A percentile compares a stretch with the other conserved stretches of the same genome.
Conservation (phyloP, 352 stramenopile genomes). For the Pelagophyceae sp. region DNA sequence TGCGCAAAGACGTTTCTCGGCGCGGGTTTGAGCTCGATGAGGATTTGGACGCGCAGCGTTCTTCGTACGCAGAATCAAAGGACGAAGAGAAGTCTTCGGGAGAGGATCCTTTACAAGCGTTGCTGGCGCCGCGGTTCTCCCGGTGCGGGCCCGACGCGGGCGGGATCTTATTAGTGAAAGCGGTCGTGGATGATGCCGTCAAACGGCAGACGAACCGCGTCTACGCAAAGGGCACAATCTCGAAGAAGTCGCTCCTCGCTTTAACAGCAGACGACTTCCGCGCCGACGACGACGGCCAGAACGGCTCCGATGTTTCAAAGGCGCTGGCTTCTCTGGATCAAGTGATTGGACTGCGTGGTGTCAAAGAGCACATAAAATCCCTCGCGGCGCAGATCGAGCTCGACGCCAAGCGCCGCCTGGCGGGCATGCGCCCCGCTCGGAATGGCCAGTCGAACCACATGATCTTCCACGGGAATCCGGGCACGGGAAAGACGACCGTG, state of each 20-base stretch:
- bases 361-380: neutral
- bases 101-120: neutral
- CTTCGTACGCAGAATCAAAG: too few species aligned
- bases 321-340: neutral
- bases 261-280: neutral
- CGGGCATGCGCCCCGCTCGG: neutral
- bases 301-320: neutral
- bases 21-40: neutral
- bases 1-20: neutral
- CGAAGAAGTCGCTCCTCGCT: neutral
- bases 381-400: constrained; percentile 6
- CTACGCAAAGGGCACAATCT: constrained; percentile 6
- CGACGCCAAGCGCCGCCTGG: neutral
- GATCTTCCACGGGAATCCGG: constrained; percentile 67
- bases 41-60: neutral
- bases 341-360: neutral
- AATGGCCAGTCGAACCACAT: neutral
- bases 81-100: neutral
- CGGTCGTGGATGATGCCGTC: neutral
- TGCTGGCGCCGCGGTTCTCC: neutral
- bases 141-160: neutral
- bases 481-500: constrained; percentile 77
- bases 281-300: neutral
- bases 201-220: constrained; percentile 8
- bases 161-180: neutral